Percentiles rank a stretch among this genome's conserved stretches.
These are phyloP conservation scores for Pharus latifolius DNA, from an alignment of 176 grass and related monocot genomes.

Conservation along the genomic window DNA sequence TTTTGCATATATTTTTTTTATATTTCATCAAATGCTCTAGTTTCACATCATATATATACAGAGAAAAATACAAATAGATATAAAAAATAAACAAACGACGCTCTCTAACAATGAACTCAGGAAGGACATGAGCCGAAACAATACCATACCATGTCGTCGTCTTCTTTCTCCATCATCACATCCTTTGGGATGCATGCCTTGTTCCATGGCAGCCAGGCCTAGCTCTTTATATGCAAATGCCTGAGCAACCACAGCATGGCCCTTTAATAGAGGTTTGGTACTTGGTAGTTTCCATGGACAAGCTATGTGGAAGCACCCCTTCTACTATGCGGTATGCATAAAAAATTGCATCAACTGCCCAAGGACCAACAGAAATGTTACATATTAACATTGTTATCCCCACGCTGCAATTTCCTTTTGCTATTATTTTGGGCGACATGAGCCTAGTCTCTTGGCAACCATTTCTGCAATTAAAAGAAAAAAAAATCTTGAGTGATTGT, in stretches of 20 bases:
- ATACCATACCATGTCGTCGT: conserved; percentile 56
- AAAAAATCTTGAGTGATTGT: too few species aligned
- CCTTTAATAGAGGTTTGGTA: conserved; percentile 25
- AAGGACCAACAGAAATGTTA: background rate
- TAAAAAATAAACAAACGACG: too few species aligned
- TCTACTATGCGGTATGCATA: background rate
- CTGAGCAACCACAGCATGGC: background rate
- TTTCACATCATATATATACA: too few species aligned
- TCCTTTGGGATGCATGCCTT: background rate
- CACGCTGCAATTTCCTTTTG: background rate
- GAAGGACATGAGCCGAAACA: conserved; percentile 47
- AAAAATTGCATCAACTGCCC: background rate
- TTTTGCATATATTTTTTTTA: too few species aligned
- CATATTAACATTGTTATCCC: background rate
- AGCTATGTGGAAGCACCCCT: conserved; percentile 11
- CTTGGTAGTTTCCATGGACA: background rate
- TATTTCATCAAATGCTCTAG: too few species aligned
- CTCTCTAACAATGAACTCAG: background rate
- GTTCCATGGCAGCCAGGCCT: background rate
- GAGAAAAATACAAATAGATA: too few species aligned
- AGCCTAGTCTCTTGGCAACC: too few species aligned
- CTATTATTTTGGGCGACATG: too few species aligned
- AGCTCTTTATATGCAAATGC: background rate
- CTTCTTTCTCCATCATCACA: conserved; percentile 15
- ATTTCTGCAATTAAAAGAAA: too few species aligned